Percentiles rank a stretch among this genome's conserved stretches.
These are phyloP conservation scores for Aspergillus novoparasiticus DNA, from an alignment of 2,329 filamentous ascomycete genomes.

Conservation along the genomic window DNA sequence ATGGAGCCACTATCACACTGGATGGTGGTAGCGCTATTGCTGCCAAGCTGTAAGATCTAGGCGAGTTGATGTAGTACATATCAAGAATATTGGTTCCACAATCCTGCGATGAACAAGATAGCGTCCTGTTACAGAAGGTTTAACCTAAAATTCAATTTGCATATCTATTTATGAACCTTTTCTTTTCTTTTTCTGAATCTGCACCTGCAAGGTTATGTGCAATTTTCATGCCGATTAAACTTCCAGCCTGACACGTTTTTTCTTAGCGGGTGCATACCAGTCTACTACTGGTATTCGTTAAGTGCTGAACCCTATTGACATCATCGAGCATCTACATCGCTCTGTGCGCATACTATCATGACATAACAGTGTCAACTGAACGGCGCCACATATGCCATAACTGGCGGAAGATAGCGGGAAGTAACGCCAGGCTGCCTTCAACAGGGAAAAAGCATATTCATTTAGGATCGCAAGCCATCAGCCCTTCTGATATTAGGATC, in stretches of 20 bases:
- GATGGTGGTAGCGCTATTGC: conserved; percentile 58
- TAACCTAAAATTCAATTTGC: background rate
- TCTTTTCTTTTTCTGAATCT: background rate
- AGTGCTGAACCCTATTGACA: background rate
- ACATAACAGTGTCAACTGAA: background rate
- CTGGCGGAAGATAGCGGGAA: background rate
- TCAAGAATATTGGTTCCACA: background rate
- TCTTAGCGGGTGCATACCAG: background rate
- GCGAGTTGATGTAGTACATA: background rate
- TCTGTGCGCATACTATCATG: background rate
- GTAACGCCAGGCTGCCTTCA: background rate
- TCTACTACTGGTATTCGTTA: background rate
- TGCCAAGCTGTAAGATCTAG: conserved; percentile 40
- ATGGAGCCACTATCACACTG: conserved; percentile 65
- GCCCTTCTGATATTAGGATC: background rate
- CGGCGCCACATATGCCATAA: background rate
- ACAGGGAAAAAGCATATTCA: background rate
- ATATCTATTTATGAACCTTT: background rate
- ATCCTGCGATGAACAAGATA: background rate
- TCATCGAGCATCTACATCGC: background rate
- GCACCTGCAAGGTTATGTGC: background rate
- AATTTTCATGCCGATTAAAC: background rate
- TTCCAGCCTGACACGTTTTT: background rate
- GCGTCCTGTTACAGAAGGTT: background rate
- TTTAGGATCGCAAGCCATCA: background rate